Evolutionary conservation across 2,329 filamentous ascomycete genomes (phyloP).

Genomic region (Epichloe coenophiala): DNA sequence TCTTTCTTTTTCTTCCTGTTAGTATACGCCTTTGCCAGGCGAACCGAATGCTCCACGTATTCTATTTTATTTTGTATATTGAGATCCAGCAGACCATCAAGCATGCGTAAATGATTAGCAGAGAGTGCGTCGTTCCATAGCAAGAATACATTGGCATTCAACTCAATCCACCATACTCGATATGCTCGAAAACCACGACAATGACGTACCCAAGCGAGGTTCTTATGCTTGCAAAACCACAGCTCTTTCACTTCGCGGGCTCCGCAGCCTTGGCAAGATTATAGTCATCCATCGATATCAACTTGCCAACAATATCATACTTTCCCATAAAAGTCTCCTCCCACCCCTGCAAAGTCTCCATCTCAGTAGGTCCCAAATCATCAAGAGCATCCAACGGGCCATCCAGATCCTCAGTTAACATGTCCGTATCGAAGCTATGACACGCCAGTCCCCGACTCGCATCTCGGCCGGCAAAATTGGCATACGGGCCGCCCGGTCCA

Average conservation of each 20-base stretch:
- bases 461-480: conserved; percentile 90
- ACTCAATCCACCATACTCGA: too few relatives aligned
- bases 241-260: not conserved
- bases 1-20: conserved; percentile 6
- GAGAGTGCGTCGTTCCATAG: conserved; percentile 1
- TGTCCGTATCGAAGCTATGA: conserved; percentile 87
- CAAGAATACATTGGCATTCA: not conserved
- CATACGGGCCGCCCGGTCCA: conserved; percentile 86
- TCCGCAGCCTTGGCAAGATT: conserved; percentile 7
- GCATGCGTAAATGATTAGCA: not conserved
- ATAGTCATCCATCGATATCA: conserved; percentile 45
- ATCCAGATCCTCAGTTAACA: conserved; percentile 84
- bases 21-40: not conserved
- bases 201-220: too few relatives aligned
- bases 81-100: not conserved
- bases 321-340: conserved; percentile 88
- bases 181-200: too few relatives aligned
- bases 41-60: not conserved
- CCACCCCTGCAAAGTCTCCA: conserved; percentile 79
- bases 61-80: not conserved
- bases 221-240: too few relatives aligned
- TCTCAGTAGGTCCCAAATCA: conserved; percentile 59
- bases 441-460: conserved; percentile 77
- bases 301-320: conserved; percentile 83
- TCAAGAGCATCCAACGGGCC: conserved; percentile 66